These are phyloP conservation scores for Cercospora beticola DNA, from an alignment of 2,329 filamentous ascomycete species.

Conservation along the genomic window DNA sequence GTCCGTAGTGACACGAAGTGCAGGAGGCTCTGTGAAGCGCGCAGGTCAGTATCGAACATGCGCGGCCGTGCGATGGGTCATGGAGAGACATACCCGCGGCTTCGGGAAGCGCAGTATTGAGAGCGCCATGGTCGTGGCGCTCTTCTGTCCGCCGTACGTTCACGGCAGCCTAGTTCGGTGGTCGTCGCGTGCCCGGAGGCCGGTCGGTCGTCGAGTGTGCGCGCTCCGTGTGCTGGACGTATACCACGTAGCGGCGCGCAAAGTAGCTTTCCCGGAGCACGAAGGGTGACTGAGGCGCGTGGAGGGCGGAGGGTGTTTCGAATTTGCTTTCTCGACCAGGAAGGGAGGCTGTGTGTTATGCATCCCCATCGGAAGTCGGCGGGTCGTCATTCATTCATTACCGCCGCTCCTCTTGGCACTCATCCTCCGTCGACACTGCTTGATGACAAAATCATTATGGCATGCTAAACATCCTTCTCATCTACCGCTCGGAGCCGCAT, in stretches of 20 bases:
- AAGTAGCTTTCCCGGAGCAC: background rate
- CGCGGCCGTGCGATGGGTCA: background rate
- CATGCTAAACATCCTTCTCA: background rate
- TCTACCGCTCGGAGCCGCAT: background rate
- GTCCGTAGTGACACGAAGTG: constrained; percentile 83
- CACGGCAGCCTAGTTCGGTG: background rate
- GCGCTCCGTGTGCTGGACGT: background rate
- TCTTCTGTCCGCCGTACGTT: background rate
- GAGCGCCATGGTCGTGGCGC: constrained; percentile 12
- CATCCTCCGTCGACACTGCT: background rate
- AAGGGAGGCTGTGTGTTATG: constrained; percentile 2
- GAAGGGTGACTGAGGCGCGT: constrained; percentile 1
- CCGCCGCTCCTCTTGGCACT: background rate
- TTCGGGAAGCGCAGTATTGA: constrained; percentile 20
- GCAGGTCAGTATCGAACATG: background rate
- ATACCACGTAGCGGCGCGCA: background rate
- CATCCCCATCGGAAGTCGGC: constrained; percentile 2
- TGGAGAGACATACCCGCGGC: constrained; percentile 14
- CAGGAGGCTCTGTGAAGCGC: constrained; percentile 67
- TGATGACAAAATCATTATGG: background rate
- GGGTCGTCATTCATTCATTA: background rate
- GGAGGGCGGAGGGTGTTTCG: background rate
- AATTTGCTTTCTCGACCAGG: background rate
- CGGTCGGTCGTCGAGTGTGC: background rate
- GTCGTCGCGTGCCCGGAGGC: constrained; percentile 11